phyloP scores from a whole-genome alignment of 768 basidiomycete genomes.

The Leccinum sublutescens region DNA sequence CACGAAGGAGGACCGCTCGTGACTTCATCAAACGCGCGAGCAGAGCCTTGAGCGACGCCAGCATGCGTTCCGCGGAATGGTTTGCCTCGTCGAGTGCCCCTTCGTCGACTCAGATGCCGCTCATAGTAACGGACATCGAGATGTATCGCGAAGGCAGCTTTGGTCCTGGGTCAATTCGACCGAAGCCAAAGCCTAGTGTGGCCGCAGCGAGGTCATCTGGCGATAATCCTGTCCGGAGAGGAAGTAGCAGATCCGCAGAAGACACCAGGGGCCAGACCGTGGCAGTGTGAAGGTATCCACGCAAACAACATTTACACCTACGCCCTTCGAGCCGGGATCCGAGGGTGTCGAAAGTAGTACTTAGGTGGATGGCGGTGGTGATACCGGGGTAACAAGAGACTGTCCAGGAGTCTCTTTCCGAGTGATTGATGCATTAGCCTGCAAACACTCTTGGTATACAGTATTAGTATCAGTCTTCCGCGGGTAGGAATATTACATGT shows the following conservation, averaged over 20 bases:
- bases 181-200: not conserved
- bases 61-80: conserved; percentile 34
- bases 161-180: conserved; percentile 6
- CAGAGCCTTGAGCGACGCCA: conserved; percentile 25
- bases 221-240: not conserved
- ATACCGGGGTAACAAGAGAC: conserved; percentile 15
- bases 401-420: not conserved
- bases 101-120: conserved; percentile 2
- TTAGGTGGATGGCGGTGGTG: conserved; percentile 11
- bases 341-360: conserved; percentile 15
- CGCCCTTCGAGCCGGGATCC: conserved; percentile 21
- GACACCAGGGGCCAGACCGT: not conserved
- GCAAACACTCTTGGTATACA: conserved; percentile 10
- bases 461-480: conserved; percentile 8
- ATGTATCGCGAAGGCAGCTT: conserved; percentile 24
- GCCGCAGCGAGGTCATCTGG: conserved; percentile 1
- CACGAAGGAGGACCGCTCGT: conserved; percentile 15
- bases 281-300: conserved; percentile 38
- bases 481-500: conserved; percentile 2
- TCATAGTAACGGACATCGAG: conserved; percentile 26
- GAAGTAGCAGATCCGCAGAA: conserved; percentile 7
- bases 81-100: conserved; percentile 24
- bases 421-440: not conserved
- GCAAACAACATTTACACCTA: conserved; percentile 35
- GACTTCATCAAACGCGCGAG: conserved; percentile 21